Conservation (phyloP, 345 rosid genomes). For the Hibiscus mutabilis region DNA sequence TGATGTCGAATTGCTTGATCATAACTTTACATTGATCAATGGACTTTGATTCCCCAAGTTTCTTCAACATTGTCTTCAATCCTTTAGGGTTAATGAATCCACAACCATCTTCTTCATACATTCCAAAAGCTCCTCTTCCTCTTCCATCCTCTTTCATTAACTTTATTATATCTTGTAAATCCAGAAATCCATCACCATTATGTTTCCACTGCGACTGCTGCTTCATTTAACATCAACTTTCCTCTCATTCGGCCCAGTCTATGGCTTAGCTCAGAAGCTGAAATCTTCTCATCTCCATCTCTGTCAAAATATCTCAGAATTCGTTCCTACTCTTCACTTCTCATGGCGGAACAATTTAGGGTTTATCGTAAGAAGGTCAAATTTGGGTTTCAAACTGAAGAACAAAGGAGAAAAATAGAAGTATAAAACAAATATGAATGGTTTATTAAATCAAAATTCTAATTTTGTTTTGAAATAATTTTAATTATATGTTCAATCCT, state of each 20-base stretch:
- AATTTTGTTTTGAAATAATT: no score
- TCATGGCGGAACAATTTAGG: not conserved
- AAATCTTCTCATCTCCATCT: constrained; percentile 42
- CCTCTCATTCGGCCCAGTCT: constrained; percentile 23
- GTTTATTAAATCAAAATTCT: no score
- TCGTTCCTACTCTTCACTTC: constrained; percentile 8
- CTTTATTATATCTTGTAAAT: constrained; percentile 34
- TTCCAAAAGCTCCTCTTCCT: constrained; percentile 42
- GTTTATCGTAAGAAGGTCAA: not conserved
- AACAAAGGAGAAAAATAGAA: no score
- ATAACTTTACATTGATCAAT: constrained; percentile 34
- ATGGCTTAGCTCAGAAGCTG: constrained; percentile 31
- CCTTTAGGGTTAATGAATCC: constrained; percentile 35
- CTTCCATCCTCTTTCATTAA: constrained; percentile 35
- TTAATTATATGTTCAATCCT: no score
- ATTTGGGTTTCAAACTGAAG: not conserved
- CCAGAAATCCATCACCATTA: constrained; percentile 41
- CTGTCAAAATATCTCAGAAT: constrained; percentile 29
- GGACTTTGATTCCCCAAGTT: constrained; percentile 37
- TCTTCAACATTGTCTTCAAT: constrained; percentile 33
- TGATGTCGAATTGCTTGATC: constrained; percentile 36
- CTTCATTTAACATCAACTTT: constrained; percentile 27
- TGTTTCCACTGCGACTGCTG: constrained; percentile 19
- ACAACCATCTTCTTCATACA: constrained; percentile 36
- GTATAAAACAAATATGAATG: no score